phyloP scores from a whole-genome alignment of 2,329 filamentous ascomycete species.

The Ophiostoma quercus region DNA sequence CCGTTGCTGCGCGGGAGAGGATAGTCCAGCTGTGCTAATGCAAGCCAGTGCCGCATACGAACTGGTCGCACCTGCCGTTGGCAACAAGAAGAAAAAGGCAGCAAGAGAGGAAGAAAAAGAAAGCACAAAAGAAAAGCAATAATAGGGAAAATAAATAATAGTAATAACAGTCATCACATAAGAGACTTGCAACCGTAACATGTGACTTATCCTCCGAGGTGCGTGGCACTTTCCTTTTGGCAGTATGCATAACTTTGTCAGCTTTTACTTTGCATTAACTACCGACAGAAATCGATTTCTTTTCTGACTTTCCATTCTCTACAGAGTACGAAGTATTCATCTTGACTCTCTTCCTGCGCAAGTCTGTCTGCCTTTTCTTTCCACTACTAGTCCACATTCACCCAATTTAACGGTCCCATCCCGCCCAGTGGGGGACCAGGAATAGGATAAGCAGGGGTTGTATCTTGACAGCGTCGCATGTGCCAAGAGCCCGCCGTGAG shows the following conservation, averaged over 20 bases:
- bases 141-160: not conserved
- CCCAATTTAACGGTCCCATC: constrained; percentile 21
- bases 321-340: not conserved
- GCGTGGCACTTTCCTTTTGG: not conserved
- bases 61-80: not conserved
- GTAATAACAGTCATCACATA: not conserved
- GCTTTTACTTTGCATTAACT: no score
- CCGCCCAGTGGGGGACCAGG: constrained; percentile 3
- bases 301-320: not conserved
- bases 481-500: constrained; percentile 14
- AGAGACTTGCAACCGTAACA: not conserved
- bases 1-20: constrained; percentile 1
- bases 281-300: no score
- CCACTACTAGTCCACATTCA: not conserved
- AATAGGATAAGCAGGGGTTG: constrained; percentile 16
- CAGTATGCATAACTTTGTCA: no score
- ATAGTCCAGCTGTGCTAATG: not conserved
- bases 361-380: no score
- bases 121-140: not conserved
- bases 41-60: not conserved
- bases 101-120: not conserved
- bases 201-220: not conserved
- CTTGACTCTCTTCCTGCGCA: no score
- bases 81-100: not conserved
- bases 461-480: constrained; percentile 20